Evolutionary conservation across 2,329 filamentous ascomycete genomes (phyloP).

Genomic region (Fusarium tuaranense): DNA sequence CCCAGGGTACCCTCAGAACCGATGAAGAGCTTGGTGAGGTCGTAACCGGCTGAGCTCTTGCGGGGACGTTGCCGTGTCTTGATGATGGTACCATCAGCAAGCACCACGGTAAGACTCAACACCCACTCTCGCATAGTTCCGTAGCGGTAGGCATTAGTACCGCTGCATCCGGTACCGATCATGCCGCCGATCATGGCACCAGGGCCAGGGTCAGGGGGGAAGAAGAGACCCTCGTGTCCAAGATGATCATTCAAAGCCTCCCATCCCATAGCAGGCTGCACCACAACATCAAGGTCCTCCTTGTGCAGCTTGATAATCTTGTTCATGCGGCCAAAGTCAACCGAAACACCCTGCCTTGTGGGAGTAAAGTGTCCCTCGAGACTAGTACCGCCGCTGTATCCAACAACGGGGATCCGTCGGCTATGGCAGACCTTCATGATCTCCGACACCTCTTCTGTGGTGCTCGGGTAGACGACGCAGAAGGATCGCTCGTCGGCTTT

Average conservation of each 20-base stretch:
- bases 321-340: constrained; percentile 90
- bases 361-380: constrained; percentile 90
- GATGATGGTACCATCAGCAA: constrained; percentile 90
- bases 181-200: constrained; percentile 94
- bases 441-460: constrained; percentile 84
- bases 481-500: constrained; percentile 66
- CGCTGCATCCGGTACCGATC: constrained; percentile 79
- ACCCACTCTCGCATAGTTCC: constrained; percentile 98
- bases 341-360: constrained; percentile 83
- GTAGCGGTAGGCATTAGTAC: constrained; percentile 92
- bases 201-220: constrained; percentile 91
- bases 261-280: constrained; percentile 88
- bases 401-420: constrained; percentile 85
- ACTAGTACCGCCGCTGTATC: constrained; percentile 89
- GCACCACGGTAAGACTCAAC: constrained; percentile 84
- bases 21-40: constrained; percentile 89
- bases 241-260: constrained; percentile 85
- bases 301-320: constrained; percentile 82
- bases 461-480: constrained; percentile 80
- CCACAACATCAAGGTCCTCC: constrained; percentile 80
- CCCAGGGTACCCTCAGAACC: constrained; percentile 93
- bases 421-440: constrained; percentile 91
- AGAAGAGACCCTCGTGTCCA: constrained; percentile 81
- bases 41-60: constrained; percentile 92
- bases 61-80: constrained; percentile 89